These are phyloP conservation scores for Umbelopsis isabellina DNA, from an alignment of 192 early-diverging fungal genomes.

Conservation along the genomic window DNA sequence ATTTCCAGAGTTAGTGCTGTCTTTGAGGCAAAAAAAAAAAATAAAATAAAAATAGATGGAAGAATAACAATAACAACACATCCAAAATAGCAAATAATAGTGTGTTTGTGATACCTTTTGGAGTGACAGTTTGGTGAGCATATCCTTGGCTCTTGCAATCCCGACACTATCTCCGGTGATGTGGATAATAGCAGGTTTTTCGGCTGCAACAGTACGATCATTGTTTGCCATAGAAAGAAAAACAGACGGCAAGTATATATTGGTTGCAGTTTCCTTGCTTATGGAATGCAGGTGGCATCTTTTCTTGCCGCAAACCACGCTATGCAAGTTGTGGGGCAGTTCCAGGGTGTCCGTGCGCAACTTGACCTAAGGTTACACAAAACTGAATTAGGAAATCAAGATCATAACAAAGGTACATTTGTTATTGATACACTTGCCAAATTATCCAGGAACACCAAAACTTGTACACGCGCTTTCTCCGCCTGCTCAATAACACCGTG, in stretches of 20 bases:
- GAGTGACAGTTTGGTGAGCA: conserved; percentile 28
- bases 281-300: conserved; percentile 29
- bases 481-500: conserved; percentile 24
- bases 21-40: conserved; percentile 12
- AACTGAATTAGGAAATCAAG: conserved; percentile 12
- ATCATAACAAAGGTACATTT: conserved; percentile 22
- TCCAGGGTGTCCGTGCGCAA: conserved; percentile 28
- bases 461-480: conserved; percentile 26
- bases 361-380: conserved; percentile 21
- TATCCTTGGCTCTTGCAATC: conserved; percentile 23
- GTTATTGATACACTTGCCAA: conserved; percentile 29
- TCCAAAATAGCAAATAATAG: conserved; percentile 44
- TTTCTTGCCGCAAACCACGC: conserved; percentile 28
- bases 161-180: conserved; percentile 28
- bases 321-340: conserved; percentile 31
- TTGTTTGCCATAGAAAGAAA: conserved; percentile 38
- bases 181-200: conserved; percentile 28
- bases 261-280: conserved; percentile 50
- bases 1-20: conserved; percentile 19
- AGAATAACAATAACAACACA: conserved; percentile 45
- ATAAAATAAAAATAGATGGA: conserved; percentile 16
- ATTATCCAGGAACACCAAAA: conserved; percentile 35
- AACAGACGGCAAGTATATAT: conserved; percentile 74
- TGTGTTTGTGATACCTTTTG: conserved; percentile 40
- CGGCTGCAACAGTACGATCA: conserved; percentile 24